Base-by-base conservation (phyloP, 306 rosid species). In the Elaeagnus macrophylla region DNA sequence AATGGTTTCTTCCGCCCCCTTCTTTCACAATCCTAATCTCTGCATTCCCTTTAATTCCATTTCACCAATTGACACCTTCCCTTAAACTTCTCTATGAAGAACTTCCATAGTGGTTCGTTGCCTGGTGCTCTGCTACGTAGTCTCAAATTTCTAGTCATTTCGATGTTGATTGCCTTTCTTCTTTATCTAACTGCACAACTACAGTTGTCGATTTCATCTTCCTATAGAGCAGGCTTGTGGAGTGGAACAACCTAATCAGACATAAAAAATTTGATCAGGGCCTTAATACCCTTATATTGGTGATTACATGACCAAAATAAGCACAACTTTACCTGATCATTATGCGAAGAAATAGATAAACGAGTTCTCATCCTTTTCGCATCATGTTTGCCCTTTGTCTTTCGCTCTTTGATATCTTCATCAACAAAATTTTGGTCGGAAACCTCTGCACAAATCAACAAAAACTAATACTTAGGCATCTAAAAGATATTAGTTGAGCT, bases 341-440 rank as follows among this genome's bases (percentile, higher is more conserved):
- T 53, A 10, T 48, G 7, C 19, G 62, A 17, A 37, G 69, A 19
- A 50, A 2, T 12, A 48, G 15, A 25, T 40, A 37, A 48, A 38
- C 13, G 39, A 2, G 25, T 65, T 38, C 39, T 65, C 48, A 54
- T 49, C 60, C 69, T 16, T 48, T 32, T 56, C 10, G 46, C 36
- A 56, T 17, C 17, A 37, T 25, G 10, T 18, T 6, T 38, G 5
- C 19, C 19, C 14, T 8, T 16, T 9, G 48, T 6, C 48, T 53
- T 64, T 39, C 37, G 46, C 46, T 39, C 62, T 47, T 46, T 41
- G 11, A 11, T 8, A 1, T 48, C 62, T n/a, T 55, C 69, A 36
- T 55, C 69, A 47, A 45, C 62, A 44, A 65, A 65, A 20, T 65
- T 65, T 54, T 65, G 69, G 51, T 56, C 69, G 20, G 69, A 65